Conservation (phyloP, 2,329 filamentous ascomycete species). For the Gyromitra esculenta region DNA sequence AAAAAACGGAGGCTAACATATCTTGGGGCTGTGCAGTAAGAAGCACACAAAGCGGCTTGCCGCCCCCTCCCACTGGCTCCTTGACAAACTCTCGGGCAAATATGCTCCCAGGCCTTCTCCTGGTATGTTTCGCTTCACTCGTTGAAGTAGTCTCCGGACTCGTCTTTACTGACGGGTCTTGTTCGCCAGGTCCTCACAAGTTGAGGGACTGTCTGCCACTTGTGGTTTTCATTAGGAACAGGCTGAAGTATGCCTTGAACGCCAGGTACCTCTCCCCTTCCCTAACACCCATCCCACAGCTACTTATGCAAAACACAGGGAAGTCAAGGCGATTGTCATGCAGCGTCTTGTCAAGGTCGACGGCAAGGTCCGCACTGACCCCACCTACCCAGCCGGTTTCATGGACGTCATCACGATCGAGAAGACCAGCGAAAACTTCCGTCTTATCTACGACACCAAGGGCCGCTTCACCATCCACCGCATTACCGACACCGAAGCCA, state of each 20-base stretch:
- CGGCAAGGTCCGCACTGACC: slow-evolving; percentile 98
- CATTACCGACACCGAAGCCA: slow-evolving; percentile 97
- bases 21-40: slow-evolving; percentile 64
- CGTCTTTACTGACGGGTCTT: slow-evolving; percentile 68
- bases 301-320: slow-evolving; percentile 68
- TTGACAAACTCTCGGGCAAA: slow-evolving; percentile 98
- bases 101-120: slow-evolving; percentile 76
- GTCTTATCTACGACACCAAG: slow-evolving; percentile 99
- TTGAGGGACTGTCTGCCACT: slow-evolving; percentile 97
- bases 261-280: slow-evolving; percentile 58
- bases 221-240: slow-evolving; percentile 94
- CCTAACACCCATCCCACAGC: neutral
- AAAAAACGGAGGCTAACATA: slow-evolving; percentile 42
- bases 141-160: slow-evolving; percentile 62
- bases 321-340: slow-evolving; percentile 98
- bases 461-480: slow-evolving; percentile 99
- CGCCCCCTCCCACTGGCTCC: slow-evolving; percentile 98
- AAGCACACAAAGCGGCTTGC: slow-evolving; percentile 99
- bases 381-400: slow-evolving; percentile 96
- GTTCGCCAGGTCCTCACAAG: slow-evolving; percentile 87
- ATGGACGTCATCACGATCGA: slow-evolving; percentile 99
- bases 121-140: slow-evolving; percentile 57
- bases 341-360: slow-evolving; percentile 99
- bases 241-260: slow-evolving; percentile 99
- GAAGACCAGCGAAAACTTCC: slow-evolving; percentile 99